Percentiles rank a stretch among this genome's conserved stretches.
Evolutionary conservation across 257 asterid species (phyloP).

Genomic region (Scutellaria barbata): DNA sequence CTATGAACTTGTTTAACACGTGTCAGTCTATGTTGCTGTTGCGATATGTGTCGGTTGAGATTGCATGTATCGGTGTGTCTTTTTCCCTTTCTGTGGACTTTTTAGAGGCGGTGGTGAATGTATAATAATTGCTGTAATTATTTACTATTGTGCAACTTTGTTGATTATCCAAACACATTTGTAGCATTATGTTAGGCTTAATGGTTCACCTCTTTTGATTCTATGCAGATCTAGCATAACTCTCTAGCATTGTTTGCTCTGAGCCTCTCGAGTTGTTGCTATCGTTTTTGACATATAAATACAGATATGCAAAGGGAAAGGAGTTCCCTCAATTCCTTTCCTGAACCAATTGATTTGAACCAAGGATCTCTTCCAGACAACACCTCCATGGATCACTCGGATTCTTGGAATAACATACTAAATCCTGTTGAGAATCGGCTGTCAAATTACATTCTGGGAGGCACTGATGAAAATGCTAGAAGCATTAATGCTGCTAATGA

Average conservation of each 20-base stretch:
- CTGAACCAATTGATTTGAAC: slow-evolving; percentile 77
- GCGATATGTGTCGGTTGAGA: slow-evolving; percentile 6
- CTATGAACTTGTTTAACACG: slow-evolving; percentile 17
- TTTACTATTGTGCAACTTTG: not conserved
- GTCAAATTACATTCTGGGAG: slow-evolving; percentile 51
- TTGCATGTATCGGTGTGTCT: slow-evolving; percentile 9
- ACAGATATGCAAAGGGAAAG: slow-evolving; percentile 73
- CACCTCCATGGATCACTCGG: slow-evolving; percentile 53
- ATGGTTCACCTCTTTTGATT: slow-evolving; percentile 25
- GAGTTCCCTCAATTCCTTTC: slow-evolving; percentile 65
- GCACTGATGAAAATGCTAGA: slow-evolving; percentile 43
- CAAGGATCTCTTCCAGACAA: slow-evolving; percentile 66
- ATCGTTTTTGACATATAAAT: slow-evolving; percentile 18
- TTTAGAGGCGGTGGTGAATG: not conserved
- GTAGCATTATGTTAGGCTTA: not conserved
- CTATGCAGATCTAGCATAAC: slow-evolving; percentile 33
- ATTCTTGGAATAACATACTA: slow-evolving; percentile 53
- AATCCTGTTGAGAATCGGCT: slow-evolving; percentile 69
- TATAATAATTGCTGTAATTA: not conserved
- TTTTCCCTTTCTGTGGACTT: not conserved
- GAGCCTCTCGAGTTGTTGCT: slow-evolving; percentile 9
- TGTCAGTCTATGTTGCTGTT: not conserved
- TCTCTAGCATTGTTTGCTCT: slow-evolving; percentile 18
- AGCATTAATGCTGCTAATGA: slow-evolving; percentile 39
- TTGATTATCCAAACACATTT: slow-evolving; percentile 7